phyloP scores from a whole-genome alignment of 495 filamentous ascomycete species.

The Jackrogersella minutella region DNA sequence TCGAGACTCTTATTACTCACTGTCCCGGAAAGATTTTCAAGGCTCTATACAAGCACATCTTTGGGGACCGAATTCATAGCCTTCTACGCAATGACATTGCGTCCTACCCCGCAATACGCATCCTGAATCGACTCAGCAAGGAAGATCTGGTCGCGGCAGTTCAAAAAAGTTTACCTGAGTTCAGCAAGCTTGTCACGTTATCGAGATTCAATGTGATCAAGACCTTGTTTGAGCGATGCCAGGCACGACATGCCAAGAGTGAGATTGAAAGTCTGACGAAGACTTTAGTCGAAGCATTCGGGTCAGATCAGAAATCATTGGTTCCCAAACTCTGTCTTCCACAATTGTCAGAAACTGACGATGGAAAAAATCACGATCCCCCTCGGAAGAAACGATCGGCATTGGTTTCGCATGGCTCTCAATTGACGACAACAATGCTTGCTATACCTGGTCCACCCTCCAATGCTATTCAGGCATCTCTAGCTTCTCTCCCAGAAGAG shows the following conservation, averaged over 20 bases:
- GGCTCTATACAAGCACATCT: constrained; percentile 74
- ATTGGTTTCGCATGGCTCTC: constrained; percentile 55
- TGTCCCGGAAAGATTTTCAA: constrained; percentile 92
- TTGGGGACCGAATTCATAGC: constrained; percentile 76
- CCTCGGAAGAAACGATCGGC: constrained; percentile 53
- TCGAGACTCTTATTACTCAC: constrained; percentile 81
- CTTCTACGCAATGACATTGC: constrained; percentile 89
- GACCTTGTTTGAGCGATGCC: constrained; percentile 81
- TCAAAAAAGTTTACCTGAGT: constrained; percentile 70
- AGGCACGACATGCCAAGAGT: constrained; percentile 63
- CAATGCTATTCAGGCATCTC: constrained; percentile 53
- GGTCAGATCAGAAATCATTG: constrained; percentile 60
- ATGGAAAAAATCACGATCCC: constrained; percentile 48
- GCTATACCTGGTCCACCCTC: constrained; percentile 51
- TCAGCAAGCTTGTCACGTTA: constrained; percentile 73
- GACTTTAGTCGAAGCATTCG: constrained; percentile 66
- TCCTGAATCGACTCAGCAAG: constrained; percentile 82
- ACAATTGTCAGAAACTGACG: constrained; percentile 46
- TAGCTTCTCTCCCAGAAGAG: constrained; percentile 48
- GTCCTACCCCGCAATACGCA: constrained; percentile 79
- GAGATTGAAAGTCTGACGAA: constrained; percentile 68
- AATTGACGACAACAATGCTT: constrained; percentile 53
- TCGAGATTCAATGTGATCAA: constrained; percentile 80
- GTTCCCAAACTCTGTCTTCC: constrained; percentile 67
- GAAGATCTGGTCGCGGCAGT: constrained; percentile 79